Evolutionary conservation across 176 grass and related monocot genomes (phyloP).

Genomic region (Carex littledalei): DNA sequence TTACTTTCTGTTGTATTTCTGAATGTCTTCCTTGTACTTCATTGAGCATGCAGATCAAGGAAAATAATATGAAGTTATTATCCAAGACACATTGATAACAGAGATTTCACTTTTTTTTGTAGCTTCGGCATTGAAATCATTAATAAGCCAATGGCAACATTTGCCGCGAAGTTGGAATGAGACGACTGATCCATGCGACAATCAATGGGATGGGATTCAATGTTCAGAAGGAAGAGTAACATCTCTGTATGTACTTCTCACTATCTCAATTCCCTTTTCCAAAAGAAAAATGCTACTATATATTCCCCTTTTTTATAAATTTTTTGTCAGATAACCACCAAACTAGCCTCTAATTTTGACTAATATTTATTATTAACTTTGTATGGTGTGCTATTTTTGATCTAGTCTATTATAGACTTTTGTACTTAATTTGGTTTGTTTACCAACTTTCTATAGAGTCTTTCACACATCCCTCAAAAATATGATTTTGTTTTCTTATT

Average conservation of each 20-base stretch:
- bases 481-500: neutral
- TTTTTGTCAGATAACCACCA: neutral
- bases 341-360: neutral
- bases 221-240: constrained; percentile 60
- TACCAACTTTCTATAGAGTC: neutral
- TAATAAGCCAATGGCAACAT: constrained; percentile 55
- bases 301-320: neutral
- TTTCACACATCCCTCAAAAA: neutral
- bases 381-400: neutral
- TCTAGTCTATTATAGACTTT: neutral
- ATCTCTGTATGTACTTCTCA: constrained; percentile 39
- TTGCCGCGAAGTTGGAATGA: constrained; percentile 59
- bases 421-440: neutral
- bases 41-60: neutral
- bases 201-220: constrained; percentile 72
- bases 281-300: neutral
- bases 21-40: too few relatives aligned
- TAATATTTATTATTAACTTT: constrained; percentile 15
- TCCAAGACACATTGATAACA: neutral
- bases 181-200: constrained; percentile 57
- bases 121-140: constrained; percentile 52
- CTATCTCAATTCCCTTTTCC: neutral
- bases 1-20: constrained; percentile 1
- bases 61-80: neutral
- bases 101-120: constrained; percentile 16